phyloP scores from a whole-genome alignment of 1,284 basidiomycete species.

The Fomitopsis palustris region DNA sequence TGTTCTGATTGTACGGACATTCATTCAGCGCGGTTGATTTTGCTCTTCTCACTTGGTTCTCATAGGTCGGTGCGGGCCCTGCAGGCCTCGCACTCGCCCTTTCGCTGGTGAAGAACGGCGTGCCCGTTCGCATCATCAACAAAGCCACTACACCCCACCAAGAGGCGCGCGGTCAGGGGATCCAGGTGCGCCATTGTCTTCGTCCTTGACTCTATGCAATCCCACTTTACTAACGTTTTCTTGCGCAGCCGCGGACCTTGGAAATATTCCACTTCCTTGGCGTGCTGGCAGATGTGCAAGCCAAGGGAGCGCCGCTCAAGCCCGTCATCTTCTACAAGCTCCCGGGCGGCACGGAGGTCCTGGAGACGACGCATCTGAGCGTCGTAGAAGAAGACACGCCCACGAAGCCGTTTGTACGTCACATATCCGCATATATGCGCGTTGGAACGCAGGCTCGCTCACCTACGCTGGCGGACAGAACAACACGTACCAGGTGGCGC shows the following conservation, averaged over 20 bases:
- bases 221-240: neutral
- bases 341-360: slow-evolving; percentile 8
- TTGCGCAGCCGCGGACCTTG: slow-evolving; percentile 11
- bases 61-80: slow-evolving; percentile 22
- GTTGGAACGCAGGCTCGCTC: neutral
- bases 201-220: no score
- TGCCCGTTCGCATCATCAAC: slow-evolving; percentile 32
- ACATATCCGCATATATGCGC: neutral
- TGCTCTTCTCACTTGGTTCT: neutral
- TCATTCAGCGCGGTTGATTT: neutral
- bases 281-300: slow-evolving; percentile 9
- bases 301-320: neutral
- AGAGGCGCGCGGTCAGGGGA: slow-evolving; percentile 22
- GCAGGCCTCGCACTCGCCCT: slow-evolving; percentile 19
- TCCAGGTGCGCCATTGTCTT: slow-evolving; percentile 19
- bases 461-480: slow-evolving; percentile 2
- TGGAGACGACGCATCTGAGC: slow-evolving; percentile 6
- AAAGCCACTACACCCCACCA: slow-evolving; percentile 18
- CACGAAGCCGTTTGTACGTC: slow-evolving; percentile 17
- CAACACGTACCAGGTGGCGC: slow-evolving; percentile 21
- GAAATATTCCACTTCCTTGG: slow-evolving; percentile 16
- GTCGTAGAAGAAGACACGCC: slow-evolving; percentile 11
- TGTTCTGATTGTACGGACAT: neutral
- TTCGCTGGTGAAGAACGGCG: slow-evolving; percentile 16
- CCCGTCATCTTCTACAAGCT: slow-evolving; percentile 9